A percentile compares a stretch with the other conserved stretches of the same genome.
These are phyloP conservation scores for Hypoxylon perforatum DNA, from an alignment of 495 filamentous ascomycete species.

Conservation along the genomic window DNA sequence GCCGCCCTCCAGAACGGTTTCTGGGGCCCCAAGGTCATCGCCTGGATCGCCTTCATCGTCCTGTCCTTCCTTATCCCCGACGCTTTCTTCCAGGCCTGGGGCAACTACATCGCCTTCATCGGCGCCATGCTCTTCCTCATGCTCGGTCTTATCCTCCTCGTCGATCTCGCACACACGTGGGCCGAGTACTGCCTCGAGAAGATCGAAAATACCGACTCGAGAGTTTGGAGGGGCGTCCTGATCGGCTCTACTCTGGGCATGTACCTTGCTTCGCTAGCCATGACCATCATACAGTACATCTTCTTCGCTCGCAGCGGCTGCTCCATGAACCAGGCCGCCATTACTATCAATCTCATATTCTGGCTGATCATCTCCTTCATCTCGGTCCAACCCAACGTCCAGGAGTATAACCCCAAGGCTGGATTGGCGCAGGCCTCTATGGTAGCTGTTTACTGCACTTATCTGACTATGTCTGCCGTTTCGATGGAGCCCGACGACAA, in stretches of 20 bases:
- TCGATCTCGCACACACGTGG: constrained; percentile 98
- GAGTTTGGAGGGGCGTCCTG: constrained; percentile 82
- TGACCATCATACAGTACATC: constrained; percentile 97
- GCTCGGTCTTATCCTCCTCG: constrained; percentile 89
- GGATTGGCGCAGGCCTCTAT: constrained; percentile 96
- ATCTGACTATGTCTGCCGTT: constrained; percentile 97
- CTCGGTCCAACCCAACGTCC: constrained; percentile 89
- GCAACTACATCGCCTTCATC: constrained; percentile 89
- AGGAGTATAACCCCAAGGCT: constrained; percentile 92
- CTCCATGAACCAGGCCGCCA: constrained; percentile 89
- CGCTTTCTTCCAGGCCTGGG: constrained; percentile 93
- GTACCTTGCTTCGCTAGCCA: constrained; percentile 88
- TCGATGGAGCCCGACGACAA: constrained; percentile 98
- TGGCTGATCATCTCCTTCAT: constrained; percentile 83
- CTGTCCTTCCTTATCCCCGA: constrained; percentile 96
- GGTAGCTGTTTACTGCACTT: constrained; percentile 98
- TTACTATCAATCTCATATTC: constrained; percentile 84
- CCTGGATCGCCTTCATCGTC: constrained; percentile 87
- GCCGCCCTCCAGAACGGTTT: constrained; percentile 94
- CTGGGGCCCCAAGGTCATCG: constrained; percentile 80
- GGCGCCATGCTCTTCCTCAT: constrained; percentile 95
- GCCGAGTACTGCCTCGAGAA: constrained; percentile 93
- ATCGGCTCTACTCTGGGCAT: constrained; percentile 94
- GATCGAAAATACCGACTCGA: constrained; percentile 90
- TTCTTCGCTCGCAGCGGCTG: constrained; percentile 90